phyloP scores from a whole-genome alignment of 2,329 filamentous ascomycete genomes.

The Fusarium sp. region DNA sequence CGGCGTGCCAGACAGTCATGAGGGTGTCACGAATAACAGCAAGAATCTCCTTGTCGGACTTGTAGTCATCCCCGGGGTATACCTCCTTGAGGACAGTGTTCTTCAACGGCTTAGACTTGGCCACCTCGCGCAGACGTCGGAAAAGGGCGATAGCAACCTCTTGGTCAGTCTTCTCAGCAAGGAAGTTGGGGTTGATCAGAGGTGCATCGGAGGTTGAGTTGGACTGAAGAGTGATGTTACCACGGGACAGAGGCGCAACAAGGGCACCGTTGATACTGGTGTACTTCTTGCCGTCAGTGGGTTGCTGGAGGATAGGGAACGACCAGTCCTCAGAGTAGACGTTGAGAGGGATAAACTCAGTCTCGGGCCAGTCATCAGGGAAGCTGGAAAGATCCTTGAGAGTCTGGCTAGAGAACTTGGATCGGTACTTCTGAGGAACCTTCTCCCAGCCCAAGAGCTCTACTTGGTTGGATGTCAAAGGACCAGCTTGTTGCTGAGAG shows the following conservation, averaged over 20 bases:
- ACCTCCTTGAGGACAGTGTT: slow-evolving; percentile 56
- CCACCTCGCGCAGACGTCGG: slow-evolving; percentile 58
- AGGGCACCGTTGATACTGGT: slow-evolving; percentile 52
- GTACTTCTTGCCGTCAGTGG: slow-evolving; percentile 41
- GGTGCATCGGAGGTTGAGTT: slow-evolving; percentile 56
- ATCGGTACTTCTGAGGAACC: slow-evolving; percentile 39
- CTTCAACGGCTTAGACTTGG: slow-evolving; percentile 39
- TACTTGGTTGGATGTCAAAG: slow-evolving; percentile 44
- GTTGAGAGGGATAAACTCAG: slow-evolving; percentile 50
- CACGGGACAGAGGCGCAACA: slow-evolving; percentile 59
- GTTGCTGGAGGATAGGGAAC: slow-evolving; percentile 40
- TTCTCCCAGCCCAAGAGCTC: slow-evolving; percentile 49
- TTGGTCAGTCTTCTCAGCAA: slow-evolving; percentile 59
- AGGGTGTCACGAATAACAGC: slow-evolving; percentile 48
- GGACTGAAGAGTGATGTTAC: slow-evolving; percentile 60
- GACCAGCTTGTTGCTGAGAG: slow-evolving; percentile 29
- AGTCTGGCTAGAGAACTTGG: slow-evolving; percentile 37
- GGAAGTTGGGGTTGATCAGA: slow-evolving; percentile 63
- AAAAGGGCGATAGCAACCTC: slow-evolving; percentile 61
- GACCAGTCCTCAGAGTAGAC: slow-evolving; percentile 41
- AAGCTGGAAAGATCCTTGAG: slow-evolving; percentile 38
- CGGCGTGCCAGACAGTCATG: slow-evolving; percentile 45
- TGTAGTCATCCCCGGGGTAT: slow-evolving; percentile 40
- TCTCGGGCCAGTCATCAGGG: slow-evolving; percentile 56
- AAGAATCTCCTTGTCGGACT: slow-evolving; percentile 61